Base-by-base conservation (phyloP, 1,284 basidiomycete genomes). In the Ceratobasidium sp. region DNA sequence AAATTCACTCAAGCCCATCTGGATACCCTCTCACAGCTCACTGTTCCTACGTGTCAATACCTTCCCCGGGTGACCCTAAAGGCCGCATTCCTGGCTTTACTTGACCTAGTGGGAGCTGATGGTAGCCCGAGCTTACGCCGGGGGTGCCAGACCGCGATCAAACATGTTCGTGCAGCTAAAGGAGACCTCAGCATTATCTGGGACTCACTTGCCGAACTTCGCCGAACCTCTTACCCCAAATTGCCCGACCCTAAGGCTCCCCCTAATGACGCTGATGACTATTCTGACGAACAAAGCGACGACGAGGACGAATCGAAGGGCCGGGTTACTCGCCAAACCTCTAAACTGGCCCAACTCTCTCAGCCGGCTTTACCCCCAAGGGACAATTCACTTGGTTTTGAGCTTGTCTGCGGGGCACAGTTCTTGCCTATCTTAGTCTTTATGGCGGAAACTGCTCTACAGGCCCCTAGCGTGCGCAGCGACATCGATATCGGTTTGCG, bases 351-450 rank as follows among this genome's bases (percentile, higher is more conserved):
- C 34, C 66, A 53, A 19, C 16, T 48, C n/a, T 56, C 66, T 22
- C 51, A 69, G 29, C 66, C 66, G 16, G 1, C 53, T 29, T 37
- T 53, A n/a, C 66, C 66, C 8, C 66, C 66, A 27, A 69, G 58
- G 37, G 66, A 69, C n/a, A 13, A 27, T n/a, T 58, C 66, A 24
- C 54, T 69, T 29, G 41, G 48, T 24, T 69, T 58, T 34, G 27
- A 31, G n/a, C 54, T 69, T n/a, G 37, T 43, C 19, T 69, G 66
- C 24, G 66, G 66, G 16, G 66, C 43, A 14, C 66, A 69, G 29
- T 69, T 69, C 39, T 54, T 58, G 39, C 66, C 66, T 37, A 69
- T 69, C 27, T 27, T 69, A 34, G 37, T 69, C n/a, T 69, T 69
- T 34, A 51, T 69, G 19, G 66, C 54, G 13, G 66, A 69, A 48